Evolutionary conservation across 2,329 filamentous ascomycete species (phyloP).

Genomic region (Colletotrichum noveboracense): DNA sequence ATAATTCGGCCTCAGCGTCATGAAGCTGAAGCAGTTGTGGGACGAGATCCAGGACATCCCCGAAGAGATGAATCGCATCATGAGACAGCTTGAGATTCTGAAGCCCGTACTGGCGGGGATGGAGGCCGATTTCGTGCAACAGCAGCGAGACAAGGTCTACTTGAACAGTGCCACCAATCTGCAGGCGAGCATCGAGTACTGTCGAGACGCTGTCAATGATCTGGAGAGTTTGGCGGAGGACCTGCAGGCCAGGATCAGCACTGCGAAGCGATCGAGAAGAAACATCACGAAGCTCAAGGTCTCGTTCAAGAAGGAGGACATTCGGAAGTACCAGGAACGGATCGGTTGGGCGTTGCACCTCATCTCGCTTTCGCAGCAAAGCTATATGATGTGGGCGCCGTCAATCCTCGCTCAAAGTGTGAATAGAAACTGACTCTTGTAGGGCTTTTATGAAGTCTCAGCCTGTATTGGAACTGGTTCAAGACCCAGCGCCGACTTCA

Average conservation of each 20-base stretch:
- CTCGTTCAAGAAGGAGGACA: background rate
- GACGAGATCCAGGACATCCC: slow-evolving; percentile 11
- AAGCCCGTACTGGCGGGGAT: background rate
- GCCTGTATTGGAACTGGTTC: background rate
- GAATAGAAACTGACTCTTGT: background rate
- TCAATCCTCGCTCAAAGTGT: background rate
- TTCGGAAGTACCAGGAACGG: background rate
- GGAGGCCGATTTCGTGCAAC: background rate
- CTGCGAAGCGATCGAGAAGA: background rate
- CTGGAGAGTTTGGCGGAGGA: background rate
- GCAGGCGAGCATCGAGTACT: background rate
- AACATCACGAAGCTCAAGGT: slow-evolving; percentile 4
- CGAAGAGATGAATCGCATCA: background rate
- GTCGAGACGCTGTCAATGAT: background rate
- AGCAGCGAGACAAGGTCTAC: background rate
- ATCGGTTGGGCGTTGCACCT: background rate
- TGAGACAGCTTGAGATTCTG: background rate
- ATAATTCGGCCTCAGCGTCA: background rate
- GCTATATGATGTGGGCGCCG: background rate
- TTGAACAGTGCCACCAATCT: background rate
- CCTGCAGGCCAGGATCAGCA: background rate
- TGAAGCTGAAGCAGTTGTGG: slow-evolving; percentile 11
- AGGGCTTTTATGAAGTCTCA: background rate
- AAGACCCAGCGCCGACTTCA: background rate
- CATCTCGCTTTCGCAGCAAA: background rate